Percentiles rank a stretch among this genome's conserved stretches.
These are phyloP conservation scores for Tulasnella sp. DNA, from an alignment of 768 basidiomycete species.

Conservation along the genomic window DNA sequence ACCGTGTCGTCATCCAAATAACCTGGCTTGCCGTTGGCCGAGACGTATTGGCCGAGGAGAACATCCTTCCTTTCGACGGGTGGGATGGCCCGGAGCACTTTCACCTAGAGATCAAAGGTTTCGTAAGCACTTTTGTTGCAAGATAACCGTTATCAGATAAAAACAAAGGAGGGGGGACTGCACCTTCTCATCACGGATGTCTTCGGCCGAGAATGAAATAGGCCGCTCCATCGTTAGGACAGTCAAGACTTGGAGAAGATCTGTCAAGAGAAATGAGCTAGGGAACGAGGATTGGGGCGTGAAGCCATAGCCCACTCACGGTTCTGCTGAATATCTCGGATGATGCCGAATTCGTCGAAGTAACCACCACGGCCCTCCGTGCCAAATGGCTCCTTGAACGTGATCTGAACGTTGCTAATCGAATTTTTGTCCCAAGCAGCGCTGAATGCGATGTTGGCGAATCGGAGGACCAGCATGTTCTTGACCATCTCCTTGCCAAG, in stretches of 20 bases:
- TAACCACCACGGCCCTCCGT: conserved; percentile 99
- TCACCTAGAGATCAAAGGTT: conserved; percentile 59
- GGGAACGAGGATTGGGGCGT: not conserved
- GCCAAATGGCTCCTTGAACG: conserved; percentile 98
- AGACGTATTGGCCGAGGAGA: conserved; percentile 91
- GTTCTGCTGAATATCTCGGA: conserved; percentile 96
- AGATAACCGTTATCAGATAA: conserved; percentile 21
- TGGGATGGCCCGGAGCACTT: conserved; percentile 88
- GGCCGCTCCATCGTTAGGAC: conserved; percentile 97
- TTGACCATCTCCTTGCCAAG: conserved; percentile 99
- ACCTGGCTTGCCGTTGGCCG: conserved; percentile 90
- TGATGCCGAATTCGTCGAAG: conserved; percentile 99
- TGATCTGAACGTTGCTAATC: conserved; percentile 96
- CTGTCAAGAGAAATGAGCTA: conserved; percentile 41
- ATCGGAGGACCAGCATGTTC: conserved; percentile 91
- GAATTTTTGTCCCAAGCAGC: conserved; percentile 94
- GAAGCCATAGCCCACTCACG: conserved; percentile 54
- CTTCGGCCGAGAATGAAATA: conserved; percentile 94
- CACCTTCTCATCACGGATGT: conserved; percentile 98
- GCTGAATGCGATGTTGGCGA: conserved; percentile 87
- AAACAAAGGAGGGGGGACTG: conserved; percentile 26
- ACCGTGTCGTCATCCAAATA: conserved; percentile 97
- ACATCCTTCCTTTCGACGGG: conserved; percentile 72
- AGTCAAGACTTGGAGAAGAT: conserved; percentile 90
- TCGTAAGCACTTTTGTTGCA: not conserved